Percentiles rank a stretch among this genome's conserved stretches.
phyloP scores from a whole-genome alignment of 1,284 basidiomycete species.

The Cutaneotrichosporon sp. region DNA sequence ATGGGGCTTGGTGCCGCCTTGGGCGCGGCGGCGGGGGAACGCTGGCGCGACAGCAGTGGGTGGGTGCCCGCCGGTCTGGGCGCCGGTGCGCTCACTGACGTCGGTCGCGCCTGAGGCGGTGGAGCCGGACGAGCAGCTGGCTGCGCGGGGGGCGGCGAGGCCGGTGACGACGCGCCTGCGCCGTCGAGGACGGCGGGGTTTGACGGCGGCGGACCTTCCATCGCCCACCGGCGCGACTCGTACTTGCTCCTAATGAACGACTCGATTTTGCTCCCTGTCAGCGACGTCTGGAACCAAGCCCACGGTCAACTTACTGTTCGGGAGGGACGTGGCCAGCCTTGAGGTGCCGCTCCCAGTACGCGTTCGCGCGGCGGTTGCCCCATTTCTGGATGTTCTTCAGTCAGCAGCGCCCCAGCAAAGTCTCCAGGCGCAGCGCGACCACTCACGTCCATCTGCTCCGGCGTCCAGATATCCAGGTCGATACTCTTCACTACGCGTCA shows the following conservation, averaged over 20 bases:
- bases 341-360: constrained; percentile 96
- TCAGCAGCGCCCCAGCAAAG: constrained; percentile 1
- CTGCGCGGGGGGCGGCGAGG: background rate
- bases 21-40: constrained; percentile 9
- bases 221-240: constrained; percentile 86
- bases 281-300: background rate
- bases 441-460: constrained; percentile 89
- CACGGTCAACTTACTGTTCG: constrained; percentile 78
- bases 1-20: constrained; percentile 28
- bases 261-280: constrained; percentile 80
- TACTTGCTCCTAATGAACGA: constrained; percentile 98
- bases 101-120: constrained; percentile 5
- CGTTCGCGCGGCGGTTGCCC: constrained; percentile 87
- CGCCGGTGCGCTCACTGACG: background rate
- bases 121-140: background rate
- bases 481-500: constrained; percentile 74
- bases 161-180: constrained; percentile 29
- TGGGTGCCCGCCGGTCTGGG: constrained; percentile 23
- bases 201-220: constrained; percentile 73
- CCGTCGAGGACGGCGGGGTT: constrained; percentile 77
- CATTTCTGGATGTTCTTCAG: constrained; percentile 73
- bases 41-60: constrained; percentile 38
- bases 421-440: no score
- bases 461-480: constrained; percentile 95
- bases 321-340: constrained; percentile 88